Evolutionary conservation across 257 asterid species (phyloP), one percentile per base, ranked within the genome.

Genomic region (Solanum sparsipilum): DNA sequence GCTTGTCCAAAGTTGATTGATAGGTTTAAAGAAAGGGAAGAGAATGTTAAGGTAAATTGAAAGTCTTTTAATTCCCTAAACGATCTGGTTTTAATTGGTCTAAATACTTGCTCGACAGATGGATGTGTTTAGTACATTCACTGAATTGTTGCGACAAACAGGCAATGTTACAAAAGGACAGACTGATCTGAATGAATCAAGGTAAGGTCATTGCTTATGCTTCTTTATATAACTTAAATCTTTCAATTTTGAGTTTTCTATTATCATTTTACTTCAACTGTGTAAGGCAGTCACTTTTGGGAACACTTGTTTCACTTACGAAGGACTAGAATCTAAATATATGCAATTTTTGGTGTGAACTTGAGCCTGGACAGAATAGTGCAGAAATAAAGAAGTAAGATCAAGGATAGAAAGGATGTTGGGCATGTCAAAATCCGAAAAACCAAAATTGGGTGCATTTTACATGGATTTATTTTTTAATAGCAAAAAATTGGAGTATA

Each of bases 1-100:
- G 99, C 99, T 88, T 97, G 99, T 86, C 99, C 99, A 36, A 97
- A 95, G 94, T 90, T 97, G 93, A 97, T 97, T 86, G 99, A 97
- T 87, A 93, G 99, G 88, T 97, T 97, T 90, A 97, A 93, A 92
- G 99, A 97, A 93, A 94, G 99, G 92, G 99, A 97, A 90, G 99
- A 97, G 90, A 97, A 97, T 81, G 99, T 96, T 86, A 97, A 97
- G 99, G 99, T 96, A 93, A 65, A 92, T 56, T 87, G 74, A 86
- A 36, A 15, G 75, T 46, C 7, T 29, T 75, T 41, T 67, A 56
- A 67, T 65, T 86, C 75, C 72, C 48, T 86, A 23, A 46, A 12
- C n/a, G 74, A 60, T 29, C 16, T 86, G 35, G 82, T 52, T 39
- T 84, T 87, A 70, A 63, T 88, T 87, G 48, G 41, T 90, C 90